These are phyloP conservation scores for Thelephora terrestris DNA, from an alignment of 1,284 basidiomycete species.

Conservation along the genomic window DNA sequence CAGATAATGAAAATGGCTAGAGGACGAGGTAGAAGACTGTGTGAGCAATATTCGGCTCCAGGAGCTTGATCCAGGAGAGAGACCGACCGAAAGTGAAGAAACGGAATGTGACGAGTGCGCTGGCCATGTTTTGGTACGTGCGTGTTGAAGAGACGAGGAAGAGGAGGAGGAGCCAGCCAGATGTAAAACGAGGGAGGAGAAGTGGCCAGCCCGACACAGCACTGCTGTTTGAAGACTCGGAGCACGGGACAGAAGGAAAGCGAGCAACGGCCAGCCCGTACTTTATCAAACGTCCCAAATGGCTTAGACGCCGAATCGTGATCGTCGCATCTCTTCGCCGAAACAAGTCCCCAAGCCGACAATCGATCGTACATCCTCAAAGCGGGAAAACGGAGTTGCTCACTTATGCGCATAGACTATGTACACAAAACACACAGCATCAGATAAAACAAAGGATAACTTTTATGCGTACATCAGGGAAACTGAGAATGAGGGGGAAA, in stretches of 20 bases:
- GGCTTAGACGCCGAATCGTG: no score
- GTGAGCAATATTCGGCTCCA: not conserved
- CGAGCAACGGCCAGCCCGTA: not conserved
- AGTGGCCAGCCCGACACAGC: not conserved
- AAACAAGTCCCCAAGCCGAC: no score
- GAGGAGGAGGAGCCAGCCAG: conserved; percentile 9
- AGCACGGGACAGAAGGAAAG: not conserved
- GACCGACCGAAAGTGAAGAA: conserved; percentile 23
- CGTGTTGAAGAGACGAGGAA: conserved; percentile 14
- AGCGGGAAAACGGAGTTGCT: no score
- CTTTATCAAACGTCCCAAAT: no score
- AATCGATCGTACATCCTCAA: no score
- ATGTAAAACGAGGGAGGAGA: conserved; percentile 9
- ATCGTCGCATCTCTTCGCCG: no score
- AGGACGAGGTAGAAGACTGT: not conserved
- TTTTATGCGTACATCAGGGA: no score
- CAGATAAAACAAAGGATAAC: no score
- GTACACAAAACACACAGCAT: no score
- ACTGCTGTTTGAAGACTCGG: not conserved
- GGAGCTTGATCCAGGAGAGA: not conserved
- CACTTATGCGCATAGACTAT: no score
- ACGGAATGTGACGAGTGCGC: conserved; percentile 19
- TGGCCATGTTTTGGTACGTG: conserved; percentile 22
- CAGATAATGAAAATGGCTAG: conserved; percentile 52
- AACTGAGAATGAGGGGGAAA: no score